phyloP scores from a whole-genome alignment of 2,329 filamentous ascomycete species.

The Penicillium sclerotiorum region DNA sequence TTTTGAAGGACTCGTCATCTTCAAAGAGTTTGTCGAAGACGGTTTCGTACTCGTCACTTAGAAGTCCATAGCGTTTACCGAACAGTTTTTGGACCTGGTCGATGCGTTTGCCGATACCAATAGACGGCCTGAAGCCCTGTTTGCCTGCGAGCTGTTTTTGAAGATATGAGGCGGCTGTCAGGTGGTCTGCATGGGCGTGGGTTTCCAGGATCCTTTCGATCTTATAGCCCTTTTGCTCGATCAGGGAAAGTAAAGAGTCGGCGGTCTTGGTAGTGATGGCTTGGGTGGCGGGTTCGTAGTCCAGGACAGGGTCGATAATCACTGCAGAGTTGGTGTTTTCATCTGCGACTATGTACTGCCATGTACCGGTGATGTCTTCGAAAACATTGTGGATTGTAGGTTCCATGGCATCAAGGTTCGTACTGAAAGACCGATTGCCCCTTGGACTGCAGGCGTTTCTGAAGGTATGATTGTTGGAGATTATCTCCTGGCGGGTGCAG shows the following conservation, averaged over 20 bases:
- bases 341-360: conserved; percentile 65
- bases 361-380: conserved; percentile 55
- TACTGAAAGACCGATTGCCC: conserved; percentile 11
- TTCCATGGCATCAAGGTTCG: conserved; percentile 7
- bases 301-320: conserved; percentile 65
- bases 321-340: conserved; percentile 51
- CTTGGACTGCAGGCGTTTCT: too few species aligned
- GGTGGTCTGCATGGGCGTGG: conserved; percentile 56
- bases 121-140: conserved; percentile 45
- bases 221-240: conserved; percentile 51
- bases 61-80: conserved; percentile 53
- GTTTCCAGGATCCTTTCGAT: conserved; percentile 63
- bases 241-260: conserved; percentile 52
- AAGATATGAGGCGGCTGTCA: conserved; percentile 63
- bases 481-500: too few species aligned
- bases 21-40: conserved; percentile 59
- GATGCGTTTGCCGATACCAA: conserved; percentile 63
- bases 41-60: conserved; percentile 45
- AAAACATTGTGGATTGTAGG: conserved; percentile 36
- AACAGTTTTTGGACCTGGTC: conserved; percentile 57
- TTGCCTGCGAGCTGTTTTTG: conserved; percentile 46
- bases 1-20: conserved; percentile 57
- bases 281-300: conserved; percentile 54
- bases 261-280: conserved; percentile 56
- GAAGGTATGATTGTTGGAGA: too few species aligned